Evolutionary conservation across 1,284 basidiomycete species (phyloP), one percentile per base, ranked within the genome.

Genomic region (Ceraceosorus bombacis): DNA sequence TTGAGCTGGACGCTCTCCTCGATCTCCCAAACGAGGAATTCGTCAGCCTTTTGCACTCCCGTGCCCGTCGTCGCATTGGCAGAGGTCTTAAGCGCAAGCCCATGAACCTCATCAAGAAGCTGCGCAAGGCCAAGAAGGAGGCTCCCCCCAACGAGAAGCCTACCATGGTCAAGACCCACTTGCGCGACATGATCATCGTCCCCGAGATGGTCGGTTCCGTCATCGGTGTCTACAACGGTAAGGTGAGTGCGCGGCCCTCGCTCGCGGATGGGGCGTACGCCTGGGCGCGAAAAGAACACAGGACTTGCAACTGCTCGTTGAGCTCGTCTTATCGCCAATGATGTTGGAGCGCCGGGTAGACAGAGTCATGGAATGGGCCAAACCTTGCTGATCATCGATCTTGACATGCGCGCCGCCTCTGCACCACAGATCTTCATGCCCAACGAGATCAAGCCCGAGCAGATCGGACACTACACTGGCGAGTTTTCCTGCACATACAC

Each of bases 61-160:
- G 95, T 80, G 95, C 94, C 62, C 91, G 95, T 78, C 86, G 95
- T 81, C 90, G 93, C 81, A 98, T 99, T 88, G 88, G 92, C 81
- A 90, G 95, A 74, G 95, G 95, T 76, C 87, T 99, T 74, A 98
- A 97, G 85, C 89, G 93, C 82, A 88, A 88, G 81, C 94, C 95
- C 57, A 89, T 98, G 88, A 91, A 91, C 71, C 86, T 99, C 76
- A 97, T 99, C 81, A 98, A 98, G 86, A 97, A 98, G 82, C 85
- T 99, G 72, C 89, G 95, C 80, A 96, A 95, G 82, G 90, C 95
- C 68, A 98, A 98, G 87, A 96, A 94, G 83, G 93, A 97, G 81
- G 90, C 92, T 51, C 89, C 85, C 64, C 89, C 94, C 76, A 96
- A 96, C 82, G 90, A 97, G 83, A 98, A 99, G 85, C 95, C 95